phyloP scores from a whole-genome alignment of 805 yeast genomes.

The Wickerhamiella parazyma region DNA sequence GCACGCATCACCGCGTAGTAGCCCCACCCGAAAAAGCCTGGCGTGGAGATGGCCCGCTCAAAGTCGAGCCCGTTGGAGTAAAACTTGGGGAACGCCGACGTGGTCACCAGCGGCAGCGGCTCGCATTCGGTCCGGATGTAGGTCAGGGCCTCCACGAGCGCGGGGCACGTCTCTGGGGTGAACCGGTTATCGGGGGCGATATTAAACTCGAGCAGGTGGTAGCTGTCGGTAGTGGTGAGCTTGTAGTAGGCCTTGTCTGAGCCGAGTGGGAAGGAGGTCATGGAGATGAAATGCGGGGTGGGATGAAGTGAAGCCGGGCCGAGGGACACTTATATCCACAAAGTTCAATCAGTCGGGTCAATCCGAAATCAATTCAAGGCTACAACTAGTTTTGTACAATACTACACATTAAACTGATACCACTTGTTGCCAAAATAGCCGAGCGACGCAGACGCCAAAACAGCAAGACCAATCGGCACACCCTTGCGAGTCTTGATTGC shows the following conservation, averaged over 20 bases:
- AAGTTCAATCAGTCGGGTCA: too few relatives aligned
- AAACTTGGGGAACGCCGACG: conserved; percentile 27
- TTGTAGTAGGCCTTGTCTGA: conserved; percentile 8
- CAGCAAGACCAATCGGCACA: conserved; percentile 53
- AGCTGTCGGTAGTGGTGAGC: conserved; percentile 16
- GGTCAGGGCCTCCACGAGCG: conserved; percentile 25
- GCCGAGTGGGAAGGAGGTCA: conserved; percentile 13
- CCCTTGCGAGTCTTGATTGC: conserved; percentile 54
- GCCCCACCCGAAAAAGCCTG: conserved; percentile 24
- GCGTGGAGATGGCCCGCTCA: conserved; percentile 25
- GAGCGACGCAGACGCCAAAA: conserved; percentile 50
- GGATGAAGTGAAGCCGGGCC: too few relatives aligned
- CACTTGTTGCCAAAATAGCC: conserved; percentile 64
- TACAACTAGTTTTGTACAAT: too few relatives aligned
- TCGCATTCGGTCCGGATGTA: conserved; percentile 20
- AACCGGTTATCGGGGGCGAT: conserved; percentile 28
- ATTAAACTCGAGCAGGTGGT: conserved; percentile 24
- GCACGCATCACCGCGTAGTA: conserved; percentile 25
- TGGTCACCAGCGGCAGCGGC: conserved; percentile 27
- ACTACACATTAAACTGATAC: conserved; percentile 43
- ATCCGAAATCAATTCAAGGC: too few relatives aligned
- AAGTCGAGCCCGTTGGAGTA: conserved; percentile 30
- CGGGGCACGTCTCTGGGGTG: conserved; percentile 23
- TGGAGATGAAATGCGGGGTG: background rate
- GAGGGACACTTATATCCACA: background rate